Conservation (phyloP, 495 filamentous ascomycete genomes). For the Neurospora sp. region DNA sequence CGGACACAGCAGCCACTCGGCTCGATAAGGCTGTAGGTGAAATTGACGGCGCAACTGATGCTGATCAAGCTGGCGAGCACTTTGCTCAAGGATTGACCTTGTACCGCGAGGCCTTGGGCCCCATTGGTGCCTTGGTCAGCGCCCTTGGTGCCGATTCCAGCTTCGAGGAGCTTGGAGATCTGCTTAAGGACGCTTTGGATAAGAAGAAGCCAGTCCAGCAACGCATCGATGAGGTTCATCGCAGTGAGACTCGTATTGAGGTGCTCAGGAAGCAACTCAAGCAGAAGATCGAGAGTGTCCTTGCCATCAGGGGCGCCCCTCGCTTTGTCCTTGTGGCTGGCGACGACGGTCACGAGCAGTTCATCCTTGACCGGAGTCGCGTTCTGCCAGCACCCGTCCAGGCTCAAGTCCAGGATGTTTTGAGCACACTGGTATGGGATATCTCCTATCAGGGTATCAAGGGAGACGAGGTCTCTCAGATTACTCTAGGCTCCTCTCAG, state of each 20-base stretch:
- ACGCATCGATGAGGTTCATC: not conserved
- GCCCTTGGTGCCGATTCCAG: not conserved
- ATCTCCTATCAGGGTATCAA: not conserved
- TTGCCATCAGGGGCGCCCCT: not conserved
- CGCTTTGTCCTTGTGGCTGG: not conserved
- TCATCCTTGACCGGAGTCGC: not conserved
- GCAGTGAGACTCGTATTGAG: not conserved
- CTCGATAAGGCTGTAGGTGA: not conserved
- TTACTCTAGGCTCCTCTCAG: not conserved
- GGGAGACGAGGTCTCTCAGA: not conserved
- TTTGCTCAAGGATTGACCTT: not conserved
- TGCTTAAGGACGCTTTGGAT: not conserved
- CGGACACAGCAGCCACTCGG: not conserved
- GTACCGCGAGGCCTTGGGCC: not conserved
- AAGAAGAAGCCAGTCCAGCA: not conserved
- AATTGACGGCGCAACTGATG: not conserved
- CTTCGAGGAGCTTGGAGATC: not conserved
- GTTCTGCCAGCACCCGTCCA: not conserved
- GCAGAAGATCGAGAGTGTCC: not conserved
- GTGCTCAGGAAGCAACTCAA: not conserved
- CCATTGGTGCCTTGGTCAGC: not conserved
- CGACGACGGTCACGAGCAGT: not conserved
- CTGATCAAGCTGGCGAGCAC: not conserved
- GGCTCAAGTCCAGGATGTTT: not conserved
- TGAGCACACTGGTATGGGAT: not conserved